Evolutionary conservation across 1,284 basidiomycete genomes (phyloP), one percentile per base, ranked within the genome.

Genomic region (Puccinia horiana): DNA sequence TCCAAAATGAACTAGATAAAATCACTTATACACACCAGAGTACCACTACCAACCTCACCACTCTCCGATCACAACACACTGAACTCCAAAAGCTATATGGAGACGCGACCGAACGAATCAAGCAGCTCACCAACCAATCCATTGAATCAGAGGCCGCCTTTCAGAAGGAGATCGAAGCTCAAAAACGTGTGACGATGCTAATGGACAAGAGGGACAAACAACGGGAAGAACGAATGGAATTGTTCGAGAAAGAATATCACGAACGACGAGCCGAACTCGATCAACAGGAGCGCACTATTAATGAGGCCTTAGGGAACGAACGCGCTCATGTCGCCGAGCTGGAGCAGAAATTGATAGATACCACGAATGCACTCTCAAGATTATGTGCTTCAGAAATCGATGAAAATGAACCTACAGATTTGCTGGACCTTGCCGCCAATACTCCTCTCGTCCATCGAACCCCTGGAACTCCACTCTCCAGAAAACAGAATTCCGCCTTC

Each of bases 181-280:
- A 94, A 84, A 90, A 91, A 81, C 89, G 93, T 56, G 88, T 95
- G 23, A 91, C 93, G 26, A 88, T 89, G 23, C 90, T 95, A 88
- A 91, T 95, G 89, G 93, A 96, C 85, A 92, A 92, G 83, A 90
- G 94, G 42, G 93, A 95, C 86, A 90, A 90, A 63, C 91, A 94
- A 84, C 90, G 92, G 20, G 92, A 92, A 87, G 90, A 90, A 56
- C 90, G 94, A 73, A 91, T 95, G 2, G 91, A 93, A 52, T 89
- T 89, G 69, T 91, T 96, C 83, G 94, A 95, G 87, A 89, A 88
- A 72, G 92, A 94, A 84, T 94, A 92, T 91, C 91, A 91, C 44
- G 89, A 88, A 20, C 90, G 94, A 6, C 90, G 91, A 12, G 91
- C 92, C 58, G 90, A 91, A 84, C 90, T 92, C 9, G 92, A 92